phyloP scores from a whole-genome alignment of 345 rosid genomes.

The Aquilaria sinensis region DNA sequence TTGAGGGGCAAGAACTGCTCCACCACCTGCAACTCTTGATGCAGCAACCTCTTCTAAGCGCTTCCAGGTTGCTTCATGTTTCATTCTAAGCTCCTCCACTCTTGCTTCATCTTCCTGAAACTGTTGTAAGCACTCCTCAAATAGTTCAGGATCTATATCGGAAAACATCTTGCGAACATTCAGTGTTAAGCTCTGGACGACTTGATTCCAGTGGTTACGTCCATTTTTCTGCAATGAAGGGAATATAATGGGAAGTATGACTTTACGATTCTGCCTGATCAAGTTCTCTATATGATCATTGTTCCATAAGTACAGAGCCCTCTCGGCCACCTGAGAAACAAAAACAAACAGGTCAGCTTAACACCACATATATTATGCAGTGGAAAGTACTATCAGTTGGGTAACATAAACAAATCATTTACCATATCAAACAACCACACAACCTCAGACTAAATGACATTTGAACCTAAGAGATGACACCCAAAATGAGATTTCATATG shows the following conservation, averaged over 20 bases:
- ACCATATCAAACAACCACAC: no score
- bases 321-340: slow-evolving; percentile 56
- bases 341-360: neutral
- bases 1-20: slow-evolving; percentile 19
- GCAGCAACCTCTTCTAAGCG: slow-evolving; percentile 56
- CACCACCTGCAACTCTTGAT: slow-evolving; percentile 18
- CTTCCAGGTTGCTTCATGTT: slow-evolving; percentile 60
- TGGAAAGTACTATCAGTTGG: no score
- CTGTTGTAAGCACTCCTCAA: slow-evolving; percentile 48
- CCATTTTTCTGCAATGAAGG: slow-evolving; percentile 59
- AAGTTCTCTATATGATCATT: slow-evolving; percentile 66
- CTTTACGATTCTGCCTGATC: slow-evolving; percentile 54
- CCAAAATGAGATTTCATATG: no score
- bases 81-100: slow-evolving; percentile 31
- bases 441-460: no score
- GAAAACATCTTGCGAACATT: slow-evolving; percentile 58
- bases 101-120: slow-evolving; percentile 51
- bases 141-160: slow-evolving; percentile 63
- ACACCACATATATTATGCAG: neutral
- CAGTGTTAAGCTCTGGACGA: slow-evolving; percentile 61
- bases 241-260: slow-evolving; percentile 59
- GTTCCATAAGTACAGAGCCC: slow-evolving; percentile 73
- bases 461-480: no score
- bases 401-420: no score
- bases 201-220: slow-evolving; percentile 65